Evolutionary conservation across 2,329 filamentous ascomycete genomes (phyloP).

Genomic region (Elsinoe fawcettii): DNA sequence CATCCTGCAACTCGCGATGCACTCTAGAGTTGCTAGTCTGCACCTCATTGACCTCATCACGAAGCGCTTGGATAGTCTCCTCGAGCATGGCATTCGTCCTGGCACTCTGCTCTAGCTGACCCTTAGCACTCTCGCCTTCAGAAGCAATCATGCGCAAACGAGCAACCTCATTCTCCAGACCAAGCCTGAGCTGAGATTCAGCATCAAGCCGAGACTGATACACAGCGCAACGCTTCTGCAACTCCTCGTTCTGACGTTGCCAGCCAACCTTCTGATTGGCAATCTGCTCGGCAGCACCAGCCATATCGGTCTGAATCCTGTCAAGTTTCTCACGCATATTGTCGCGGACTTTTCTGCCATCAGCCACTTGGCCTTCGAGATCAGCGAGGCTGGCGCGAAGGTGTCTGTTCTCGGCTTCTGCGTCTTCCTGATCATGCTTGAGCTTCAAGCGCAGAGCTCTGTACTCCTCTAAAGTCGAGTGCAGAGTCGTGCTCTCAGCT

Average conservation of each 20-base stretch:
- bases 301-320: slow-evolving; percentile 80
- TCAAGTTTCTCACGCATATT: slow-evolving; percentile 78
- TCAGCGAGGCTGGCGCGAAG: slow-evolving; percentile 66
- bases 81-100: slow-evolving; percentile 59
- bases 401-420: slow-evolving; percentile 58
- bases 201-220: slow-evolving; percentile 46
- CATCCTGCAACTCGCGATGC: slow-evolving; percentile 77
- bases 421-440: slow-evolving; percentile 51
- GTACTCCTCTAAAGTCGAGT: slow-evolving; percentile 57
- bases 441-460: slow-evolving; percentile 52
- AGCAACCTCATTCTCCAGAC: slow-evolving; percentile 41
- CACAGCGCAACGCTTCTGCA: slow-evolving; percentile 46
- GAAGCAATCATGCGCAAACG: slow-evolving; percentile 48
- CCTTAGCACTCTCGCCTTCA: slow-evolving; percentile 18
- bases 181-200: slow-evolving; percentile 36
- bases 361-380: slow-evolving; percentile 70
- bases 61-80: slow-evolving; percentile 44
- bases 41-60: slow-evolving; percentile 62
- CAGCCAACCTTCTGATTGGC: slow-evolving; percentile 74
- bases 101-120: slow-evolving; percentile 47
- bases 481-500: slow-evolving; percentile 53
- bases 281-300: slow-evolving; percentile 66
- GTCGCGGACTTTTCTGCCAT: slow-evolving; percentile 77
- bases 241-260: slow-evolving; percentile 58
- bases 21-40: slow-evolving; percentile 61